Base-by-base conservation (phyloP, 768 basidiomycete species). In the Suillus lakei region DNA sequence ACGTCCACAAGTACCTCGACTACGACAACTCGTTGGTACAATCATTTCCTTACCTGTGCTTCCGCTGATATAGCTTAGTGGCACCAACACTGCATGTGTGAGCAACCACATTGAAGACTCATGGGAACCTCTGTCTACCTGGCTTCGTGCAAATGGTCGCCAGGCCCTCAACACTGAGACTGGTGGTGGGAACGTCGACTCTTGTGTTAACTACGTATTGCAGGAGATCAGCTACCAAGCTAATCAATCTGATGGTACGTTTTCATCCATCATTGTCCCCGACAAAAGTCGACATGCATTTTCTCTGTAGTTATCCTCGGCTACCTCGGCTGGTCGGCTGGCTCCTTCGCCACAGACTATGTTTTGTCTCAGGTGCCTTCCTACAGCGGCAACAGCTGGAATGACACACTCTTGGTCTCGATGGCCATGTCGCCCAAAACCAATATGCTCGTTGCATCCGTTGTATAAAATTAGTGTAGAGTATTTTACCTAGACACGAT, bases 1-100 rank as follows among this genome's bases (percentile, higher is more conserved):
- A 89, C 68, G 86, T 88, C 3, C 88, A 89, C 80, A 84, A 86
- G 71, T 88, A 88, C 75, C 82, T 86, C 56, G 87, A 89, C 73
- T 76, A 69, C 18, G 85, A 88, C 68, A 84, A 82, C 71, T 85
- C 81, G 63, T 83, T 71, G 74, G 80, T 64, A 30, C 64, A 75
- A 76, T 60, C 39, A 71, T 71, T 58, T 23, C 58, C 39, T 60
- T 28, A 9, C 43, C 30, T 55, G 7, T 26, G 26, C 50, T 10
- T 32, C 59, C 0, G 48, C 44, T 66, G 16, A 58, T 13, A 7
- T 12, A 32, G 3, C 73, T 30, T 68, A 81, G 73, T 32, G 82
- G 78, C 64, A 81, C 83, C 23, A 68, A 80, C 58, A 70, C 74
- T 2, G 82, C 82, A 39, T 89, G 88, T 65, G 77, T 80, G 5